Evolutionary conservation across 441 rosid genomes (phyloP), one percentile per base, ranked within the genome.

Genomic region (Populus hybrid): DNA sequence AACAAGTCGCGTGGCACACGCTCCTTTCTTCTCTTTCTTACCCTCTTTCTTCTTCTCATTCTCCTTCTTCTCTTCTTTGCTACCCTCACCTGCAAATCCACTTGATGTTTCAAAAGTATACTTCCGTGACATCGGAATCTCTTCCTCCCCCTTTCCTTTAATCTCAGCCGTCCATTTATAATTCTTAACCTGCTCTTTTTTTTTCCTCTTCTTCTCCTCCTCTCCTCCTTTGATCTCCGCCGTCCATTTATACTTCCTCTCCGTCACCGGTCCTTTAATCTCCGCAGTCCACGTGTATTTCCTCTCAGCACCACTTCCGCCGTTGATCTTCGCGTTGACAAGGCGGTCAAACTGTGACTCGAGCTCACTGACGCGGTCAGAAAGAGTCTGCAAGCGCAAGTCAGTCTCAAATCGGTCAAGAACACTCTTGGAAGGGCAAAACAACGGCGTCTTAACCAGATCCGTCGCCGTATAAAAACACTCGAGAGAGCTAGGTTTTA

Each of bases 281-380:
- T 93, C 94, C 77, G 94, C 89, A 28, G 97, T 88, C 91, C 86
- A 80, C 1, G 85, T 88, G 84, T 88, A 91, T 97, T 92, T 95
- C 85, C 94, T 82, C 10, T 90, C 92, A 61, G 65, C 65, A 8
- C 65, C 65, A n/a, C 56, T 24, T 20, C 86, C 81, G 9, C 76
- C 82, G 68, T 74, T 2, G 65, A 31, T 74, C 81, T 78, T 87
- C 71, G 83, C 67, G 71, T 36, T 74, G 33, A 82, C 79, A 74
- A 90, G 81, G 29, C 82, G 79, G 63, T 92, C 97, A 33, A 92
- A 88, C 86, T 82, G 90, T 12, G 90, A 85, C 85, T 96, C 99
- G 31, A 96, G 89, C 11, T 84, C 80, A 29, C 86, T 84, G 42
- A 93, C 92, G 72, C 93, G 87, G 65, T 92, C 92, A 71, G 87